A percentile compares a stretch with the other conserved stretches of the same genome.
phyloP scores from a whole-genome alignment of 805 yeast genomes.

The Pichia nanzhaoensis region DNA sequence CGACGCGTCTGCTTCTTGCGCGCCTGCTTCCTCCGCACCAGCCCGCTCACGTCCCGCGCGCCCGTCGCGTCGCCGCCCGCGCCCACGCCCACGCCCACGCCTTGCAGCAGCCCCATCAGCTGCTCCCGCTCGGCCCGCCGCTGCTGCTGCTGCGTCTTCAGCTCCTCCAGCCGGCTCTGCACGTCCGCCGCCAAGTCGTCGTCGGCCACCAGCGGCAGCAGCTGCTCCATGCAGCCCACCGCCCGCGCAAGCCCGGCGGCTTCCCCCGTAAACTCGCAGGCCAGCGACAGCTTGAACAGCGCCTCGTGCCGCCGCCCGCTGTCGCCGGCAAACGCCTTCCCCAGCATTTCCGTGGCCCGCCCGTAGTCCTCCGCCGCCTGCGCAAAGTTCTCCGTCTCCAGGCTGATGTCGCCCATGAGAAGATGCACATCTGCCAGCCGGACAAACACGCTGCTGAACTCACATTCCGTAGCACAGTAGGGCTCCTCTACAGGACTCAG shows the following conservation, averaged over 20 bases:
- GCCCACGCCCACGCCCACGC: constrained; percentile 28
- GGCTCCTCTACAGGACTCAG: constrained; percentile 13
- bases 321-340: constrained; percentile 41
- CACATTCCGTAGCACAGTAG: constrained; percentile 4
- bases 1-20: constrained; percentile 31
- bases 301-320: constrained; percentile 67
- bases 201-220: constrained; percentile 29
- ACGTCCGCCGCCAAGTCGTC: constrained; percentile 48
- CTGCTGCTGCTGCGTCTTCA: constrained; percentile 38
- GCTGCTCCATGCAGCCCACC: constrained; percentile 32
- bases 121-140: constrained; percentile 30
- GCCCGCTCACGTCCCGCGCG: constrained; percentile 1
- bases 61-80: not conserved
- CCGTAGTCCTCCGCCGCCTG: constrained; percentile 71
- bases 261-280: constrained; percentile 57
- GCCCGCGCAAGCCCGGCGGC: constrained; percentile 55
- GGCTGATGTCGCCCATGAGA: constrained; percentile 79
- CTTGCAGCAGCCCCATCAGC: constrained; percentile 47
- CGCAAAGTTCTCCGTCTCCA: constrained; percentile 81
- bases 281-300: constrained; percentile 73
- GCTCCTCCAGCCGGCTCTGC: constrained; percentile 47
- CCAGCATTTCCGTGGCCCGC: constrained; percentile 48
- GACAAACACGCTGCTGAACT: constrained; percentile 34
- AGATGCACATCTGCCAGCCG: constrained; percentile 65
- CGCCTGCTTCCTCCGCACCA: constrained; percentile 3